These are phyloP conservation scores for Epichloe hybrida DNA, from an alignment of 2,329 filamentous ascomycete species.

Conservation along the genomic window DNA sequence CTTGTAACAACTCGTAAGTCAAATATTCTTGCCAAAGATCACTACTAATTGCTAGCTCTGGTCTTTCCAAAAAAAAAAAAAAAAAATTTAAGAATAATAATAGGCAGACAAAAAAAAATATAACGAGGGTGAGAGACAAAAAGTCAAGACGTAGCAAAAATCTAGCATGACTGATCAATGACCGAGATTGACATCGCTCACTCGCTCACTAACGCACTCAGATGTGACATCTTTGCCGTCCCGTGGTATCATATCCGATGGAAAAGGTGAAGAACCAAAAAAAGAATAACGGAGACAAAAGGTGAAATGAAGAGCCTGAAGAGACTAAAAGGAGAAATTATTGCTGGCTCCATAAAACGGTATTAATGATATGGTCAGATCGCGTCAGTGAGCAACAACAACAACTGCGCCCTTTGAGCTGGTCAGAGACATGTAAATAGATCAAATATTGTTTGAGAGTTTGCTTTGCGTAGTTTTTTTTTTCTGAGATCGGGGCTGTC, in stretches of 20 bases:
- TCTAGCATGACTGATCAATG: constrained; percentile 5
- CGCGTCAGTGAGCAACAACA: background rate
- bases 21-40: constrained; percentile 2
- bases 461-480: too few relatives aligned
- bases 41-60: background rate
- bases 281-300: constrained; percentile 6
- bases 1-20: background rate
- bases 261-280: constrained; percentile 1
- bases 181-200: constrained; percentile 2
- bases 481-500: background rate
- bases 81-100: background rate
- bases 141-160: constrained; percentile 8
- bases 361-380: background rate
- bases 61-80: constrained; percentile 3
- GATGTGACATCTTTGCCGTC: constrained; percentile 6
- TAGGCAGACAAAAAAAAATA: constrained; percentile 6
- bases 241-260: constrained; percentile 15
- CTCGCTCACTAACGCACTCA: constrained; percentile 3
- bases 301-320: constrained; percentile 5
- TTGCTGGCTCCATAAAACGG: background rate
- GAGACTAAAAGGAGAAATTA: background rate
- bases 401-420: background rate
- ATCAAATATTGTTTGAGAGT: background rate
- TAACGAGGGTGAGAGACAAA: constrained; percentile 2
- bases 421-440: background rate